Evolutionary conservation across 306 rosid genomes (phyloP).

Genomic region (Dalbergia oliveri): DNA sequence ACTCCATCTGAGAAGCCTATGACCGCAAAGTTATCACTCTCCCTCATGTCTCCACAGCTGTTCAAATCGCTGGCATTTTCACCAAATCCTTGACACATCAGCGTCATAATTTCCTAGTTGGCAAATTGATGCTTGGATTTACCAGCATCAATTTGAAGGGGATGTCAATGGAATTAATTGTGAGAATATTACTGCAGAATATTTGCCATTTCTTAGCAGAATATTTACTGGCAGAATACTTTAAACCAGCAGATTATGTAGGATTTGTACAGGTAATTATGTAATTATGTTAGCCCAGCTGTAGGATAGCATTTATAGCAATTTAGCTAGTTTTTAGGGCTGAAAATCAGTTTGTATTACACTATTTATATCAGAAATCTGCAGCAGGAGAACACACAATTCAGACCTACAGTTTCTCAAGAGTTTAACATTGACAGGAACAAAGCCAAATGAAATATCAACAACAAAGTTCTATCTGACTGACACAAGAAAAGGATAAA

Average conservation of each 20-base stretch:
- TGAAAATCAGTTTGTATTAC: too few species aligned
- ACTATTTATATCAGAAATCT: too few species aligned
- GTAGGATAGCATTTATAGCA: too few species aligned
- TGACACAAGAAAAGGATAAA: slow-evolving; percentile 9
- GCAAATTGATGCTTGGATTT: slow-evolving; percentile 3
- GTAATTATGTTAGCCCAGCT: too few species aligned
- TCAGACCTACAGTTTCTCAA: too few species aligned
- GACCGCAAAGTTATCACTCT: neutral
- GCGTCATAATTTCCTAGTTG: neutral
- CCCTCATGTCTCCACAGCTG: neutral
- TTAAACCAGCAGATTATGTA: too few species aligned
- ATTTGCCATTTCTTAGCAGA: too few species aligned
- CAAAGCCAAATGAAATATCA: neutral
- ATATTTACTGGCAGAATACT: too few species aligned
- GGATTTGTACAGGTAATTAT: too few species aligned
- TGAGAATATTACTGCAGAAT: too few species aligned
- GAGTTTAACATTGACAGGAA: neutral
- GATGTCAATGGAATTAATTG: neutral
- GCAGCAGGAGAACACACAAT: too few species aligned
- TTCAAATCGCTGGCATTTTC: neutral
- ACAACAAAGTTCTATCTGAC: neutral
- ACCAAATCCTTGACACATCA: neutral
- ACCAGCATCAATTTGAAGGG: neutral
- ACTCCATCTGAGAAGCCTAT: neutral
- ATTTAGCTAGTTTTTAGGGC: too few species aligned